These are phyloP conservation scores for Cystoisospora suis DNA, from an alignment of 169 alveolate genomes.

Conservation along the genomic window DNA sequence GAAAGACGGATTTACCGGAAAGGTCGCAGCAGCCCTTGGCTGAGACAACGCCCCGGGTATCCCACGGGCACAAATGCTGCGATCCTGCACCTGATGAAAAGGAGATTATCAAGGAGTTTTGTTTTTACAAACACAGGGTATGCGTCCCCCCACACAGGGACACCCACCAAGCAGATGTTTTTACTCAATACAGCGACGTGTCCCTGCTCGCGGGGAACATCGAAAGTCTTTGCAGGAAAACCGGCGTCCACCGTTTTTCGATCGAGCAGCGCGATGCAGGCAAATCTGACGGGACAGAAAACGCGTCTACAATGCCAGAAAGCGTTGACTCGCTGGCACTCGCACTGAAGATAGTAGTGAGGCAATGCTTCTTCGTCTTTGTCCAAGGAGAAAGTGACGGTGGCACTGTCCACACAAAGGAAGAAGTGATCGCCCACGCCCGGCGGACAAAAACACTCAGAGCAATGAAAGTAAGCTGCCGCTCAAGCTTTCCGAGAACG, in stretches of 20 bases:
- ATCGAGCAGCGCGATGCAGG: neutral
- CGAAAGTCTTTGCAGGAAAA: neutral
- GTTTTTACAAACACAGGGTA: neutral
- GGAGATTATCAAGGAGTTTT: neutral
- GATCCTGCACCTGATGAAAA: neutral
- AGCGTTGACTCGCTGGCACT: too few species aligned
- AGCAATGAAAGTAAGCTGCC: slow-evolving; percentile 13
- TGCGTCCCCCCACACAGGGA: neutral
- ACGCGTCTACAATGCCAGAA: too few species aligned
- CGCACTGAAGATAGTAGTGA: neutral
- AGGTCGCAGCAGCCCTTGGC: too few species aligned
- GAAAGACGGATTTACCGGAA: too few species aligned
- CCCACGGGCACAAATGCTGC: neutral
- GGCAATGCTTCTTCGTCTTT: neutral
- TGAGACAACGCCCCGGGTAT: neutral
- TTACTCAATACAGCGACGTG: neutral
- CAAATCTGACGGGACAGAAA: neutral
- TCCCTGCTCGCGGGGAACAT: neutral
- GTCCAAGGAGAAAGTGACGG: neutral
- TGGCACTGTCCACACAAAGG: too few species aligned
- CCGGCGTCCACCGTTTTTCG: neutral
- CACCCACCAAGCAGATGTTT: neutral
- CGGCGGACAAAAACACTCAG: too few species aligned
- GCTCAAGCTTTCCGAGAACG: neutral
- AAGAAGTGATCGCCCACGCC: too few species aligned